Base-by-base conservation (phyloP, 495 filamentous ascomycete species). In the Thermothielavioides terrestris region DNA sequence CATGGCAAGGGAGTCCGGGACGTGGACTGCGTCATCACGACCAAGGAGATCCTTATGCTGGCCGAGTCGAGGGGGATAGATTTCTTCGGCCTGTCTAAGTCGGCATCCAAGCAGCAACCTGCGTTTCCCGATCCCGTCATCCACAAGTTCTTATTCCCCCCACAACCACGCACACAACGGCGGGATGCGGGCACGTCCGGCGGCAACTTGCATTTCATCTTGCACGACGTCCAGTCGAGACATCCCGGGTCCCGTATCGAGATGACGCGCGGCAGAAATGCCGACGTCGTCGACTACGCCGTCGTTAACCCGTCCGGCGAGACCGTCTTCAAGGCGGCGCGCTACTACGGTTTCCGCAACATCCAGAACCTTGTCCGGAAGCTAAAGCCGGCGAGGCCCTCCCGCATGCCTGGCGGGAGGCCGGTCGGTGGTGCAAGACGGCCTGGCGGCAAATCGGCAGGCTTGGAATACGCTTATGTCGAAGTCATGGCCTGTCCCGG, bases 401-500 rank as follows among this genome's bases (percentile, higher is more conserved):
- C 82, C 25, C 78, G 86, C 28, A 81, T 94, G 69, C 87, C 89
- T 1, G 88, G 88, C 10, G 84, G 78, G 7, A 85, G 74, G 52
- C 62, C 68, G 2, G 59, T 64, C 27, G 70, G 68, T 1, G 64
- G 66, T 9, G 67, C 74, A 18, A 64, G 79, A 57, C 70, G 69
- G 56, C 64, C 76, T 51, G 57, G 70, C 52, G 64, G 65, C 8
- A 71, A 69, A 49, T 37, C 66, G 11, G 46, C 58, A 3, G 68
- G 70, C 12, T 64, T 75, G 5, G 86, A 92, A 11, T 90, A 87
- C 60, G 80, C 81, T 20, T 97, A 94, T 67, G 87, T 98, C 10
- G 92, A 98, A 62, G 94, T 98, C 28, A 98, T 98, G 92, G 92
- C 92, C 23, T 98, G 92, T 68, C 92, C 92, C 0, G 92, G 94